Base-by-base conservation (phyloP, 1,139 yeast species). In the Pneumocystis murina region DNA sequence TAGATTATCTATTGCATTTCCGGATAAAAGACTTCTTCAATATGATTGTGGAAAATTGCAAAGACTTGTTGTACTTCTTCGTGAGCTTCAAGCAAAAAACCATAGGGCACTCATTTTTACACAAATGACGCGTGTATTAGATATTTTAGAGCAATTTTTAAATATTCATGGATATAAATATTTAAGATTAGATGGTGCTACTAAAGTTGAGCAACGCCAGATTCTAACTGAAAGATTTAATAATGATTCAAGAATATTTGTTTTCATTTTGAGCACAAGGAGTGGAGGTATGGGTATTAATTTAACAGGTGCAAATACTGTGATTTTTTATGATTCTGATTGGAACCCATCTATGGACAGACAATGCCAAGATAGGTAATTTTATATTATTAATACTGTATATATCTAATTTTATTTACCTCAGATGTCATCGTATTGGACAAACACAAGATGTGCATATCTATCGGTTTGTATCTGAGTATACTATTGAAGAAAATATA, bases 331-430 rank as follows among this genome's bases (percentile, higher is more conserved):
- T 73, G 99, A 94, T 75, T 90, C 97, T 1, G 99, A 94, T 76
- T 94, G 99, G 99, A 94, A 94, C 73, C 99, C 99, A 1, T 96
- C 97, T 1, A 94, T 94, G 97, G 99, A 94, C 75, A 89, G 90
- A 72, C 99, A 94, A 75, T 94, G 98, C 77, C 98, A 94, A 75
- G 99, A 94, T 76, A 38, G 60, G 60, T 58, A 58, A 20, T 12
- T 30, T 40, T 30, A 20, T 40, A 12, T 40, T 54, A 14, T 14
- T 16, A 30, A 20, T 12, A 10, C 24, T 8, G 10, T 48, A 24
- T 24, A 41, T 17, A 48, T 48, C 28, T 48, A 48, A 14, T n/a
- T 14, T 35, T 1, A 24, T 12, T 3, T 6, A 12, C 12, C 2
- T 20, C 20, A 84, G 99, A 74, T 92, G 98, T 76, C 99, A 94